Evolutionary conservation across 2,329 filamentous ascomycete species (phyloP), one percentile per base, ranked within the genome.

Genomic region (Phyllosticta paracitricarpa): DNA sequence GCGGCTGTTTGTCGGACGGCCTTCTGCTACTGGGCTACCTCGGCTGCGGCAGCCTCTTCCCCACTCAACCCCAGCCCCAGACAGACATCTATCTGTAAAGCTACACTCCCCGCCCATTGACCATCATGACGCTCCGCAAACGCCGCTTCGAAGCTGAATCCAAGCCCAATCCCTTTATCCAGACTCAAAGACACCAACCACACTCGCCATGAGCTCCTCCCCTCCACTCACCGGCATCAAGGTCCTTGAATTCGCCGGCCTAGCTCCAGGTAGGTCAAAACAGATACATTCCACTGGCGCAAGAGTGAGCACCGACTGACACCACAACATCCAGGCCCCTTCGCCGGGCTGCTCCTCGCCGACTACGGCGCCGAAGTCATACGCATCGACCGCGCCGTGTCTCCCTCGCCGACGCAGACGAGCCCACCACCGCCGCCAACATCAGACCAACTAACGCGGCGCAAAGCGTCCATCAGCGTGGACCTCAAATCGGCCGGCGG

Each of bases 351-450:
- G 70, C 84, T 76, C 57, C 86, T 97, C 64, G 87, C 92, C 67
- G 92, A 97, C 76, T 90, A 91, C 66, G 93, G 93, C 69, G 93
- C 93, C 59, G 85, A 85, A 5, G 89, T 97, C 68, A 82, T 97
- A 17, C 91, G 93, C 68, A 81, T 97, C 74, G 93, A 97, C 78
- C 88, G 80, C 69, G 75, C 78, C 67, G 70, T 75, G 73, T 70
- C 65, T 66, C 59, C 77, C 71, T 59, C 79, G 24, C 14, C 51
- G 25, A 22, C 19, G 19, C 19, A 22, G 19, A 22, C 52, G 24
- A 66, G 69, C 12, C 63, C 70, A 2, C 66, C 76, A 28, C 69
- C 77, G 14, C 73, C 79, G n/a, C 73, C 81, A 6, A 86, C 85
- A 6, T 67, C 77, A 3, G 93, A 97, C 78, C 81, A 85, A 66